Evolutionary conservation across 768 basidiomycete genomes (phyloP).

Genomic region (Collybiopsis confluens): DNA sequence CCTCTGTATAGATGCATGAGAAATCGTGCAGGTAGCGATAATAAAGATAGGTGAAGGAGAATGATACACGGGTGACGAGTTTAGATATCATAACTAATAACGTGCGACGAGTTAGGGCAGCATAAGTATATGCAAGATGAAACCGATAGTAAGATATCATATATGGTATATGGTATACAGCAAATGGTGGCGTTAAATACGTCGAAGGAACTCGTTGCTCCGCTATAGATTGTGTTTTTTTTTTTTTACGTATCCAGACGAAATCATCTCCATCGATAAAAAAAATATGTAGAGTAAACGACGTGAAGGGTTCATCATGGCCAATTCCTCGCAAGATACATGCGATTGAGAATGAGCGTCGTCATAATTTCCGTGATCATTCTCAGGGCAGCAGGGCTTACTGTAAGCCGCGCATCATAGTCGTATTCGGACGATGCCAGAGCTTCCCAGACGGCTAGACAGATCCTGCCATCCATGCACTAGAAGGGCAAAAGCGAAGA

Average conservation of each 20-base stretch:
- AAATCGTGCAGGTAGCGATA: neutral
- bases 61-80: neutral
- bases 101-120: neutral
- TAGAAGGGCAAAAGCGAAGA: slow-evolving; percentile 22
- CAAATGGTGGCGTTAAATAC: neutral
- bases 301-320: no score
- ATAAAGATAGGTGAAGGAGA: neutral
- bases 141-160: no score
- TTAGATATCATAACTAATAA: neutral
- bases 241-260: no score
- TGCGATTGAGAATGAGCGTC: slow-evolving; percentile 69
- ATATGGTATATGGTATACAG: neutral
- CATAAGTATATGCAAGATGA: neutral
- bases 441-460: slow-evolving; percentile 66
- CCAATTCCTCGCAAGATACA: slow-evolving; percentile 63
- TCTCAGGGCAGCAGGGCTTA: slow-evolving; percentile 53
- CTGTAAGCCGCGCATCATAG: slow-evolving; percentile 54
- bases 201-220: neutral
- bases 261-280: no score
- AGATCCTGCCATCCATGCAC: slow-evolving; percentile 62
- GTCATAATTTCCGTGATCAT: slow-evolving; percentile 76
- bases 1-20: neutral
- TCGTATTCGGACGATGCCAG: slow-evolving; percentile 47
- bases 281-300: no score
- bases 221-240: no score